Base-by-base conservation (phyloP, 1,284 basidiomycete genomes). In the Termitomyces sp. region DNA sequence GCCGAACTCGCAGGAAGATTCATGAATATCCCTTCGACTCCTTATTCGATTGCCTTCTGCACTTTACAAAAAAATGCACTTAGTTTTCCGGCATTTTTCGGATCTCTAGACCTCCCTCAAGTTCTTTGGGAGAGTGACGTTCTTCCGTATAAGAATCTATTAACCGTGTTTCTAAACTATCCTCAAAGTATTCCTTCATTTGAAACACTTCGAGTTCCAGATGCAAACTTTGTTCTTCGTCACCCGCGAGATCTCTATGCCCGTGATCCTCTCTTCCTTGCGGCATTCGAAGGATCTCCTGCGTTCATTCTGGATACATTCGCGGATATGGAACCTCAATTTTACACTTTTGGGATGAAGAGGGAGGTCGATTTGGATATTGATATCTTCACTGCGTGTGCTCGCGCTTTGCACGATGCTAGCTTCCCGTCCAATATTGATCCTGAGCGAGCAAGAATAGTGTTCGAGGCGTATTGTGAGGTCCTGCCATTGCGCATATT, bases 391-490 rank as follows among this genome's bases (percentile, higher is more conserved):
- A 59, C 50, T 21, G 52, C 52, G 2, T 76, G 73, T 49, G 73
- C 67, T 5, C 36, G 55, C 3, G 65, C 67, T 3, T 65, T 75
- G 17, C 46, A 61, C 17, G 45, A 62, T 24, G 42, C 41, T 7
- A 53, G 48, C 17, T 17, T 15, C 4, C 52, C 54, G 5, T 53
- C 64, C 30, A 43, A 51, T 6, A 30, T 49, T 7, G 46, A 44
- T 31, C 53, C 52, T 33, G 31, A 51, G 19, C 46, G 70, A 19
- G 73, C 75, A 3, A 47, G 49, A 5, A 52, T 64, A 19, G 60
- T 76, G 1, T 77, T 69, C 52, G 56, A 60, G 1, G 65, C 63
- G 1, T 79, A 73, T 50, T 66, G 62, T 41, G 59, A 70, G 26
- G 62, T 64, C 26, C 54, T 75, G 8, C 70, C 73, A 0, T 55